Percentiles rank a stretch among this genome's conserved stretches.
phyloP scores from a whole-genome alignment of 208 protist species.

The Acanthamoeba triangularis region DNA sequence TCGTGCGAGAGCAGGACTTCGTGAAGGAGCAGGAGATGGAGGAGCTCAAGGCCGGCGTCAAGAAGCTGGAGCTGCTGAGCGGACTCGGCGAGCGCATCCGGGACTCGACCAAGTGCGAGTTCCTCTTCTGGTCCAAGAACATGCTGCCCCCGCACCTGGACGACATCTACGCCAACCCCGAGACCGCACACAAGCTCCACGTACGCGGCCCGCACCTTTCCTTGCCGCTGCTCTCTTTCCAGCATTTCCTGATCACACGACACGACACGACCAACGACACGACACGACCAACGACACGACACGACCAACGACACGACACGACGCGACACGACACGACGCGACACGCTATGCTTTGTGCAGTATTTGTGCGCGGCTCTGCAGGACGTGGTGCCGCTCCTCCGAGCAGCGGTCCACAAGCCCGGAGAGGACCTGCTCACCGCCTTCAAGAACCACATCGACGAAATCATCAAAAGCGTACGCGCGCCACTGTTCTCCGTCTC shows the following conservation, averaged over 20 bases:
- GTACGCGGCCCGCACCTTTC: slow-evolving; percentile 77
- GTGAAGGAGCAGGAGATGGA: slow-evolving; percentile 71
- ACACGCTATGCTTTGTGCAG: not conserved
- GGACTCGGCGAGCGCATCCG: slow-evolving; percentile 88
- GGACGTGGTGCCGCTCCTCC: slow-evolving; percentile 13
- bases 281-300: too few relatives aligned
- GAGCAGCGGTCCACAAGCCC: slow-evolving; percentile 52
- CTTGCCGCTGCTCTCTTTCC: not conserved
- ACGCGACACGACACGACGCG: slow-evolving; percentile 73
- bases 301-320: slow-evolving; percentile 25
- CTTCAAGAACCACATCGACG: slow-evolving; percentile 90
- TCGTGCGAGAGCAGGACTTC: slow-evolving; percentile 12
- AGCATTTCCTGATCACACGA: slow-evolving; percentile 91
- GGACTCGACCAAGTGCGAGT: slow-evolving; percentile 92
- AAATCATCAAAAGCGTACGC: slow-evolving; percentile 61
- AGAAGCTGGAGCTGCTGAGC: slow-evolving; percentile 91
- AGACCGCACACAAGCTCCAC: slow-evolving; percentile 89
- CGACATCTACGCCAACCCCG: slow-evolving; percentile 92
- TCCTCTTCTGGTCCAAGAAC: slow-evolving; percentile 95
- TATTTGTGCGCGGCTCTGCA: slow-evolving; percentile 1
- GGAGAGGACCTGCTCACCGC: slow-evolving; percentile 83
- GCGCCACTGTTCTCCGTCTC: too few relatives aligned
- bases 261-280: too few relatives aligned
- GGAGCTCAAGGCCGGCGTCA: slow-evolving; percentile 85
- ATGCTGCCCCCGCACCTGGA: slow-evolving; percentile 94